Evolutionary conservation across 2,329 filamentous ascomycete species (phyloP).

Genomic region (Cercospora nicotianae): DNA sequence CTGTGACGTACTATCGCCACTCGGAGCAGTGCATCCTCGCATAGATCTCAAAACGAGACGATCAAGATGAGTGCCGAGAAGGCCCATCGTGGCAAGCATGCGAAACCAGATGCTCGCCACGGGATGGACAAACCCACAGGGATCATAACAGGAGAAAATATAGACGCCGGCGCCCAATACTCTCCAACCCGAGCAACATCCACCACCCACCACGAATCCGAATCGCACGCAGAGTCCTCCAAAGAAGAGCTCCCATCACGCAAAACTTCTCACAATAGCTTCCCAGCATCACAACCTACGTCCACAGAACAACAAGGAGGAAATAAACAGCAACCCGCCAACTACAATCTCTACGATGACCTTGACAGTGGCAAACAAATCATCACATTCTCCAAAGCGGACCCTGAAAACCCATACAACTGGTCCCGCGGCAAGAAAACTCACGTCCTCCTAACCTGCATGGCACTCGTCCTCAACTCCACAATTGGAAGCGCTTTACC

Average conservation of each 20-base stretch:
- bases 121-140: slow-evolving; percentile 13
- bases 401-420: slow-evolving; percentile 47
- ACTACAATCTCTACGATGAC: background rate
- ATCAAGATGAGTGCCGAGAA: slow-evolving; percentile 12
- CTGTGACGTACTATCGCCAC: background rate
- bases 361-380: slow-evolving; percentile 24
- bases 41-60: background rate
- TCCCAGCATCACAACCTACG: background rate
- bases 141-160: slow-evolving; percentile 14
- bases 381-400: slow-evolving; percentile 43
- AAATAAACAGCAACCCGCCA: background rate
- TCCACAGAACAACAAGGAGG: background rate
- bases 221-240: slow-evolving; percentile 18
- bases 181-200: background rate
- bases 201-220: slow-evolving; percentile 13
- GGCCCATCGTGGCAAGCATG: slow-evolving; percentile 45
- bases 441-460: slow-evolving; percentile 56
- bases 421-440: slow-evolving; percentile 51
- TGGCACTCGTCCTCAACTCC: slow-evolving; percentile 64
- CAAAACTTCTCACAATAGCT: background rate
- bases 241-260: background rate
- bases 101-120: slow-evolving; percentile 9
- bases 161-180: slow-evolving; percentile 6
- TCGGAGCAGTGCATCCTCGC: background rate
- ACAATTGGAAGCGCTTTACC: slow-evolving; percentile 67